Evolutionary conservation across 805 yeast genomes (phyloP).

Genomic region (Yamadazyma insecticola): DNA sequence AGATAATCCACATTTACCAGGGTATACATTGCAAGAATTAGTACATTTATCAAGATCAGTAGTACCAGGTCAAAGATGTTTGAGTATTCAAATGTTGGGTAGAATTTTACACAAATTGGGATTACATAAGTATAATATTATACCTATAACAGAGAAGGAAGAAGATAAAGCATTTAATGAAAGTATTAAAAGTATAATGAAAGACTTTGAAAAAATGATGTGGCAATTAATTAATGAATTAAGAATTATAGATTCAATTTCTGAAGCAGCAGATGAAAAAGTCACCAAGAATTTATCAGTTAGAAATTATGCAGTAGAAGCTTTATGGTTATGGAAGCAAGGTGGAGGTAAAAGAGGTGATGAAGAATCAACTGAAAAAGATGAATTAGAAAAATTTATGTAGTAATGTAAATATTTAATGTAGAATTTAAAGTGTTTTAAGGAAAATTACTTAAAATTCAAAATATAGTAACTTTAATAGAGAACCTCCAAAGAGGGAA

Average conservation of each 20-base stretch:
- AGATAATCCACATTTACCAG: constrained; percentile 83
- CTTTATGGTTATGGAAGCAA: constrained; percentile 82
- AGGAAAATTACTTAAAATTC: too few relatives aligned
- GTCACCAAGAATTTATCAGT: constrained; percentile 66
- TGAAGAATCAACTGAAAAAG: constrained; percentile 22
- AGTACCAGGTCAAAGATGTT: constrained; percentile 78
- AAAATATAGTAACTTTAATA: too few relatives aligned
- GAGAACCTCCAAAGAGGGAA: too few relatives aligned
- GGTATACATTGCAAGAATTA: constrained; percentile 82
- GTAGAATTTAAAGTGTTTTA: too few relatives aligned
- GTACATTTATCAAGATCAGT: constrained; percentile 75
- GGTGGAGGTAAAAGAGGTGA: constrained; percentile 44
- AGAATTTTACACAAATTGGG: constrained; percentile 81
- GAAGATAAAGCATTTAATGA: constrained; percentile 27
- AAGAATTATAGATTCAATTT: constrained; percentile 59
- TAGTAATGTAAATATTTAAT: too few relatives aligned
- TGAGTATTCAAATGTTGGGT: constrained; percentile 85
- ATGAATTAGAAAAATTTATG: constrained; percentile 16
- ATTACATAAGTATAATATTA: constrained; percentile 49
- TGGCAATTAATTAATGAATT: constrained; percentile 70
- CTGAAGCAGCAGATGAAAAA: constrained; percentile 64
- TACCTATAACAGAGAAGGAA: constrained; percentile 38
- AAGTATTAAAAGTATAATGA: constrained; percentile 17
- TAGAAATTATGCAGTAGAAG: constrained; percentile 79
- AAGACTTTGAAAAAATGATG: constrained; percentile 48